Base-by-base conservation (phyloP, 2,329 filamentous ascomycete species). In the Ceratocystis destructans region DNA sequence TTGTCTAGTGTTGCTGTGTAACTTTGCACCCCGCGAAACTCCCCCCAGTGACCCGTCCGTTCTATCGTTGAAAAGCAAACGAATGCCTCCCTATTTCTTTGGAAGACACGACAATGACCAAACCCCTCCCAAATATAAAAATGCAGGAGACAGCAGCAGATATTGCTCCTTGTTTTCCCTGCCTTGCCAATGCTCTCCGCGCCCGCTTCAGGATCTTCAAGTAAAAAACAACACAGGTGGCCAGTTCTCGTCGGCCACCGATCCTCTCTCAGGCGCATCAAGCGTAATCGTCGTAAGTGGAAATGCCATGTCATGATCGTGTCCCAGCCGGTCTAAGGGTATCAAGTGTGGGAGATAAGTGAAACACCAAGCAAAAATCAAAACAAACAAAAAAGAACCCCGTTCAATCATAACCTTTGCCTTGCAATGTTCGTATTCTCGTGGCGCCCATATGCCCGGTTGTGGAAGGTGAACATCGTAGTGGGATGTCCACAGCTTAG, bases 1-100 rank as follows among this genome's bases (percentile, higher is more conserved):
- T 84, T 83, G 80, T 85, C 82, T 85, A 84, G 82, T 77, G 72
- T 71, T 68, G 64, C 55, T 59, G 55, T 59, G 66, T 68, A 64
- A 72, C 74, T 62, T 65, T 66, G 64, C 63, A 64, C 61, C 62
- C 66, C 62, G 65, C 46, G 72, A 70, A 72, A 71, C 72, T 71
- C 55, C 55, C 55, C 71, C 72, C 73, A 71, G 72, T 68, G 73
- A 73, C 74, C 75, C 74, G 74, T 75, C 72, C 73, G 71, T 73
- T 73, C 73, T 75, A 74, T 75, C 70, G 63, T 70, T 68, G 72
- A 74, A 74, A 73, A 74, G 73, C 70, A 71, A 71, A 67, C 74
- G 72, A 73, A 73, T 72, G 73, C 73, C 73, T 73, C 73, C 69
- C 70, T 71, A 25, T 61, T 59, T 72, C 71, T 72, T 67, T 70